Evolutionary conservation across 768 basidiomycete genomes (phyloP).

Genomic region (Pholiota molesta): DNA sequence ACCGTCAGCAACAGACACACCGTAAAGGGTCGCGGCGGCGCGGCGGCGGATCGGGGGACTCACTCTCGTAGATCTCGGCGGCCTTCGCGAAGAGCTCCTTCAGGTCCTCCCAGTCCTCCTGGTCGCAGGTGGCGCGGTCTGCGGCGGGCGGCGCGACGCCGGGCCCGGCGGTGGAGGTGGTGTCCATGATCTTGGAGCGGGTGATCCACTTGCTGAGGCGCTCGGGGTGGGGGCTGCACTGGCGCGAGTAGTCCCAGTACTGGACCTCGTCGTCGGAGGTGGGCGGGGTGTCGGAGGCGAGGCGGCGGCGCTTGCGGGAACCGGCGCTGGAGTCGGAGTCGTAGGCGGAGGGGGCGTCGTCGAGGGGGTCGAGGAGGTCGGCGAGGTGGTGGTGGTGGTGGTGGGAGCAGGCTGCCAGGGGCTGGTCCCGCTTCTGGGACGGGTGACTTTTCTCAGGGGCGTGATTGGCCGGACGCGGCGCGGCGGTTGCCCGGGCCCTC

Average conservation of each 20-base stretch:
- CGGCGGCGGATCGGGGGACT: conserved; percentile 21
- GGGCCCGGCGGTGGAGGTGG: conserved; percentile 36
- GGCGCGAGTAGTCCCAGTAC: conserved; percentile 41
- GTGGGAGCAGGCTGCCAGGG: conserved; percentile 9
- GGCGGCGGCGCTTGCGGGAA: not conserved
- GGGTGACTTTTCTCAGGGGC: conserved; percentile 15
- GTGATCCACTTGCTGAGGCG: conserved; percentile 35
- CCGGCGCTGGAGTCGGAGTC: conserved; percentile 8
- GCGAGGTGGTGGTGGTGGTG: conserved; percentile 14
- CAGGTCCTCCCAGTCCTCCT: conserved; percentile 68
- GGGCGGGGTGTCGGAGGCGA: conserved; percentile 4
- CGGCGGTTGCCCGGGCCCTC: conserved; percentile 44
- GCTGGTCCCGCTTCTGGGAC: not conserved
- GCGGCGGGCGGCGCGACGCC: conserved; percentile 9
- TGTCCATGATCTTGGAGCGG: conserved; percentile 42
- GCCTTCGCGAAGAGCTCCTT: conserved; percentile 65
- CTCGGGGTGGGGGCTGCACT: conserved; percentile 28
- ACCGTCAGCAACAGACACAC: not conserved
- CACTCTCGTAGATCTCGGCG: conserved; percentile 61
- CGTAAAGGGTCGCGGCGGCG: not conserved
- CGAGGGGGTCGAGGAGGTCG: conserved; percentile 3
- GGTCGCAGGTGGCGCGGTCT: conserved; percentile 29
- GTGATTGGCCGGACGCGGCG: conserved; percentile 27
- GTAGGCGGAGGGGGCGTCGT: not conserved
- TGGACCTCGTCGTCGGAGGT: conserved; percentile 19